Conservation (phyloP, 179 eudicot genomes). For the Spinacia oleracea region DNA sequence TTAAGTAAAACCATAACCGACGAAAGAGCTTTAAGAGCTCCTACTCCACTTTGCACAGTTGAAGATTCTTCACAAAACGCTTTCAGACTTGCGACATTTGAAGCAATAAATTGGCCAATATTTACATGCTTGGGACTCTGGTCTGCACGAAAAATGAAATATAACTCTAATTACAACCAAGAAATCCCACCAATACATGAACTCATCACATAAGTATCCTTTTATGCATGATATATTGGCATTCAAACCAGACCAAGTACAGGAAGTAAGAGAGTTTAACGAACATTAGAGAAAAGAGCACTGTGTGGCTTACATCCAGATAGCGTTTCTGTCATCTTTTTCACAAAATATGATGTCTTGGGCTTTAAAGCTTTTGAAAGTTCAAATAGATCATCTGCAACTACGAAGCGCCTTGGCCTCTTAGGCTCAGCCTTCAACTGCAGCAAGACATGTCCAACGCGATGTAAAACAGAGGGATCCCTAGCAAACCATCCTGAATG, state of each 20-base stretch:
- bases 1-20: conserved; percentile 68
- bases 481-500: conserved; percentile 79
- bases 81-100: conserved; percentile 71
- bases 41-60: conserved; percentile 47
- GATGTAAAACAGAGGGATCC: conserved; percentile 69
- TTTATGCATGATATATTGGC: background rate
- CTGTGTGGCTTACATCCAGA: conserved; percentile 70
- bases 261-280: background rate
- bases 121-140: conserved; percentile 60
- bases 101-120: conserved; percentile 63
- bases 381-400: conserved; percentile 88
- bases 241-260: background rate
- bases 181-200: background rate
- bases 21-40: conserved; percentile 70
- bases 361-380: conserved; percentile 60
- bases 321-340: conserved; percentile 53
- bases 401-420: conserved; percentile 55
- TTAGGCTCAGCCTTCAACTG: conserved; percentile 57
- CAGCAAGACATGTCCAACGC: conserved; percentile 77
- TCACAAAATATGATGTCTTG: conserved; percentile 53
- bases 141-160: conserved; percentile 47
- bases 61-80: conserved; percentile 50
- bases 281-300: background rate
- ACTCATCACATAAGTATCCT: background rate
- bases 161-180: background rate